phyloP scores from a whole-genome alignment of 2,329 filamentous ascomycete species.

The Sporothrix brunneoviolacea region DNA sequence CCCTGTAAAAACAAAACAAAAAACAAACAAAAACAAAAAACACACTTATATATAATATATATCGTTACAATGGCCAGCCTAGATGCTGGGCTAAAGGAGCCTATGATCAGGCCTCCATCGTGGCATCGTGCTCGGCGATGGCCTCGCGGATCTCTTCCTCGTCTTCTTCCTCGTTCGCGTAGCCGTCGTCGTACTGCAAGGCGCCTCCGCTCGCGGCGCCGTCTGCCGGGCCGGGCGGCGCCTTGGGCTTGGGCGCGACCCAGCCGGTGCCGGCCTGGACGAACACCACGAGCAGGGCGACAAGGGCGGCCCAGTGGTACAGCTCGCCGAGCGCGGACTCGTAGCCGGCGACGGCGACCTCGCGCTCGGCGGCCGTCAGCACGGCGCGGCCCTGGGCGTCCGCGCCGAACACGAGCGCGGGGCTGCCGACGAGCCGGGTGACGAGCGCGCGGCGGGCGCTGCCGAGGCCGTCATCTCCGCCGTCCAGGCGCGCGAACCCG shows the following conservation, averaged over 20 bases:
- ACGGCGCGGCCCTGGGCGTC: conserved; percentile 18
- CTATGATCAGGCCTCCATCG: conserved; percentile 26
- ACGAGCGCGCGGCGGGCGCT: conserved; percentile 35
- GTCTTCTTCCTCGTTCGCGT: conserved; percentile 27
- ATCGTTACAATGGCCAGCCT: too few relatives aligned
- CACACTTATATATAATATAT: neutral
- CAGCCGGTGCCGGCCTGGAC: conserved; percentile 47
- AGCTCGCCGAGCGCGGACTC: conserved; percentile 37
- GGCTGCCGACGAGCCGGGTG: conserved; percentile 43
- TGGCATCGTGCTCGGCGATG: conserved; percentile 25
- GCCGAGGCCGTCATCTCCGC: conserved; percentile 27
- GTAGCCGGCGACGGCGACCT: conserved; percentile 42
- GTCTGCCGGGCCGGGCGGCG: neutral
- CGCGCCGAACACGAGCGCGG: conserved; percentile 41
- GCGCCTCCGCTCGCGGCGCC: neutral
- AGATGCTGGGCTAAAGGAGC: too few relatives aligned
- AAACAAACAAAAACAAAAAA: neutral
- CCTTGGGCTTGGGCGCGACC: conserved; percentile 30
- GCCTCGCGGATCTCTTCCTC: conserved; percentile 28
- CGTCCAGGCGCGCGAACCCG: conserved; percentile 48
- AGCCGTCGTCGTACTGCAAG: conserved; percentile 44
- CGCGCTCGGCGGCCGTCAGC: conserved; percentile 34
- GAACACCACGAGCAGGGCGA: conserved; percentile 37
- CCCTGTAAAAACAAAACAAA: neutral
- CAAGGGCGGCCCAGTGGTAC: conserved; percentile 40